phyloP scores from a whole-genome alignment of 495 filamentous ascomycete species.

The Talaromyces wortmannii region DNA sequence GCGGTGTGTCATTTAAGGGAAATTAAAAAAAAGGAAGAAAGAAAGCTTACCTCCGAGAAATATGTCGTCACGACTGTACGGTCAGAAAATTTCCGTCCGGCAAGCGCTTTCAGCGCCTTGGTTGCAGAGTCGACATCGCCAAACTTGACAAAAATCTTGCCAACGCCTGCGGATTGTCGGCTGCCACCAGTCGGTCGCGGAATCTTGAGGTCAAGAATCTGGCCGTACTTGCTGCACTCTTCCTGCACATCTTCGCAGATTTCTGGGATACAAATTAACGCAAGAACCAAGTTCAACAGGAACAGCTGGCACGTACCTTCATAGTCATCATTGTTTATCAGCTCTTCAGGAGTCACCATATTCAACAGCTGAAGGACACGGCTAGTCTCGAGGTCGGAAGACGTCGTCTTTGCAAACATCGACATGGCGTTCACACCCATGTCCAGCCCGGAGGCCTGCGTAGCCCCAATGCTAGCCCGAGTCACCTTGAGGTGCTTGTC shows the following conservation, averaged over 20 bases:
- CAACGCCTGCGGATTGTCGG: constrained; percentile 78
- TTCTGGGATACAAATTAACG: constrained; percentile 49
- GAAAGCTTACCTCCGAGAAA: constrained; percentile 72
- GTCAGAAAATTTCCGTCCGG: constrained; percentile 90
- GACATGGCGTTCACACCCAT: constrained; percentile 98
- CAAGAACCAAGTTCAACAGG: neutral
- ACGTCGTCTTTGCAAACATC: constrained; percentile 92
- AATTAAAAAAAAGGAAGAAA: neutral
- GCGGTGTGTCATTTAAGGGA: neutral
- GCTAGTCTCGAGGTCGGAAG: constrained; percentile 63
- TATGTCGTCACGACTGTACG: constrained; percentile 94
- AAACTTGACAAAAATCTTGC: constrained; percentile 96
- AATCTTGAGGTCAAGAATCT: constrained; percentile 79
- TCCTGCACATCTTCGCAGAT: constrained; percentile 88
- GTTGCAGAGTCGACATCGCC: constrained; percentile 71
- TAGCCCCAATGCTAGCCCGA: constrained; percentile 86
- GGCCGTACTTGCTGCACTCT: constrained; percentile 87
- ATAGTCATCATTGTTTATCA: constrained; percentile 90
- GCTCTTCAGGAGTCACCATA: constrained; percentile 95
- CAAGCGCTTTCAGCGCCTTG: constrained; percentile 76
- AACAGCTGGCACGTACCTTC: constrained; percentile 53
- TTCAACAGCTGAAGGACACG: constrained; percentile 89
- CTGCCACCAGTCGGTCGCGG: constrained; percentile 79
- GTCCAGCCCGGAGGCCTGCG: constrained; percentile 82
- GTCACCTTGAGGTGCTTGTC: constrained; percentile 78